These are phyloP conservation scores for Cajanus cajan DNA, from an alignment of 306 rosid genomes.

Conservation along the genomic window DNA sequence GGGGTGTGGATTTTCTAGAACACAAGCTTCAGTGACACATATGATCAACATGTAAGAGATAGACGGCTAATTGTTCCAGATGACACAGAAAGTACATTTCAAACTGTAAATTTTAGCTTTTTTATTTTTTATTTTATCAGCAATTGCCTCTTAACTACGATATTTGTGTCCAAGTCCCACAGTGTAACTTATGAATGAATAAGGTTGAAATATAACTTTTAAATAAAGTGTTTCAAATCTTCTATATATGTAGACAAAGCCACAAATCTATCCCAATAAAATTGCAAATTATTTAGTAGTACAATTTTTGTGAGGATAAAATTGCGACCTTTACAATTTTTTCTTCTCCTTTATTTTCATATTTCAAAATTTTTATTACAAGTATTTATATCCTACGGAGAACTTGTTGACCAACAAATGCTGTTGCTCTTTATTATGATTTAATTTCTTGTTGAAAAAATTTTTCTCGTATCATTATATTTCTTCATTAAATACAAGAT, in stretches of 20 bases:
- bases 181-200: not conserved
- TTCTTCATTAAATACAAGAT: not conserved
- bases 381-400: not conserved
- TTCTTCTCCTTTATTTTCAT: not conserved
- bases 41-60: slow-evolving; percentile 32
- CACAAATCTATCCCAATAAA: not conserved
- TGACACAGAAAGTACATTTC: slow-evolving; percentile 33
- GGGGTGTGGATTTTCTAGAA: slow-evolving; percentile 2
- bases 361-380: not conserved
- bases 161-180: not conserved
- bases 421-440: not conserved
- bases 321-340: not conserved
- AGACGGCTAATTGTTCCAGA: slow-evolving; percentile 27
- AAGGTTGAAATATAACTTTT: not conserved
- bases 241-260: not conserved
- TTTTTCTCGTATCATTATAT: not conserved
- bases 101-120: slow-evolving; percentile 27
- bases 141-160: not conserved
- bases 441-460: not conserved
- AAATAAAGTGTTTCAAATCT: not conserved
- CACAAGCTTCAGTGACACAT: slow-evolving; percentile 28
- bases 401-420: not conserved
- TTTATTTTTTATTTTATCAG: not conserved
- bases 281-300: not conserved
- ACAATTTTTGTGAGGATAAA: not conserved